Percentiles rank a stretch among this genome's conserved stretches.
Evolutionary conservation across 2,329 filamentous ascomycete genomes (phyloP).

Genomic region (Aureobasidium zeae): DNA sequence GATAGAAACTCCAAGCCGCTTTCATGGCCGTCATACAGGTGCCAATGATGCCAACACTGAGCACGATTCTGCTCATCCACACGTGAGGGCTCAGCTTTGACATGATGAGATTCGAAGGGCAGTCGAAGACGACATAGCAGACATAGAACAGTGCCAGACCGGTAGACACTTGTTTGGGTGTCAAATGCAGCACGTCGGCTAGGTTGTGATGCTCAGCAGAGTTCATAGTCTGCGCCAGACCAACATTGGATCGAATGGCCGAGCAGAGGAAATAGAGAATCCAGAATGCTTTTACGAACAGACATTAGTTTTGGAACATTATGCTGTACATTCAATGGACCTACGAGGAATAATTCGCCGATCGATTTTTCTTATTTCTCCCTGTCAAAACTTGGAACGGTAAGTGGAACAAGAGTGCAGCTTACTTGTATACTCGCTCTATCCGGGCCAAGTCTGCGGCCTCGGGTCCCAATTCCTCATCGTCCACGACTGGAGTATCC

Average conservation of each 20-base stretch:
- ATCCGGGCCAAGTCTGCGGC: conserved; percentile 11
- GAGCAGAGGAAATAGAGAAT: conserved; percentile 85
- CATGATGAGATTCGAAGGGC: conserved; percentile 84
- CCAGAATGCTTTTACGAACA: conserved; percentile 64
- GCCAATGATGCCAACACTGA: conserved; percentile 77
- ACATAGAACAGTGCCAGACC: conserved; percentile 86
- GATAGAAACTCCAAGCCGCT: conserved; percentile 73
- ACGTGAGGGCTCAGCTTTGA: conserved; percentile 71
- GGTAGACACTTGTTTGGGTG: conserved; percentile 68
- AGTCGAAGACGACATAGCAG: conserved; percentile 81
- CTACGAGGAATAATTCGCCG: conserved; percentile 25
- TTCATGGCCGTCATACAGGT: conserved; percentile 74
- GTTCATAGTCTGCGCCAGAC: conserved; percentile 94
- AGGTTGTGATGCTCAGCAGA: conserved; percentile 60
- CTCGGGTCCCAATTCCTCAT: conserved; percentile 14
- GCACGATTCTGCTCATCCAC: conserved; percentile 88
- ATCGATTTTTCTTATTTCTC: conserved; percentile 24
- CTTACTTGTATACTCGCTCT: conserved; percentile 17
- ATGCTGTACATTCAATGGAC: neutral
- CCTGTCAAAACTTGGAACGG: too few relatives aligned
- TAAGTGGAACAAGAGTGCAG: neutral
- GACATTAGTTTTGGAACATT: neutral
- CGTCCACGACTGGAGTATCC: conserved; percentile 2
- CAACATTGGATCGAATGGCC: conserved; percentile 83
- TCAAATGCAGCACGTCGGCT: conserved; percentile 58